A percentile compares a stretch with the other conserved stretches of the same genome.
Evolutionary conservation across 1,284 basidiomycete species (phyloP).

Genomic region (Veloporphyrellus conicus): DNA sequence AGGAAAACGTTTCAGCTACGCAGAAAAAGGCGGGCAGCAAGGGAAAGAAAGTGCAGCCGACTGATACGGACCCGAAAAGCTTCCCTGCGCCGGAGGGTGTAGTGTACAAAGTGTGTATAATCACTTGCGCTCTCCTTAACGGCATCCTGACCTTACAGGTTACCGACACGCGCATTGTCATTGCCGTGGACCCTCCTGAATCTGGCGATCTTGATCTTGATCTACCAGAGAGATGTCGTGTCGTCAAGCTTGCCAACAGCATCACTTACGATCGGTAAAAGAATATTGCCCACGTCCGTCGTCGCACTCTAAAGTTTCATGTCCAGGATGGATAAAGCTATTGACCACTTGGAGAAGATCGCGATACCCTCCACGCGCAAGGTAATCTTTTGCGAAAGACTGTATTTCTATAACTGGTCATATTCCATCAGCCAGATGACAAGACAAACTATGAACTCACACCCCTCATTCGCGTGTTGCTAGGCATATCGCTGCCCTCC

Average conservation of each 20-base stretch:
- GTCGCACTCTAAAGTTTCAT: background rate
- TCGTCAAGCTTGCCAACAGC: conserved; percentile 88
- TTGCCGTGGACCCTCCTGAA: conserved; percentile 67
- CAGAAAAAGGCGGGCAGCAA: conserved; percentile 45
- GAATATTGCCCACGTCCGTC: background rate
- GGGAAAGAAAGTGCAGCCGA: conserved; percentile 40
- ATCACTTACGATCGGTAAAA: conserved; percentile 85
- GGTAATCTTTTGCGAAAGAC: conserved; percentile 7
- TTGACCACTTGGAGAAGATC: conserved; percentile 60
- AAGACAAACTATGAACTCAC: conserved; percentile 43
- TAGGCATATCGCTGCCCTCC: conserved; percentile 51
- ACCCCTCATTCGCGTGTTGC: conserved; percentile 58
- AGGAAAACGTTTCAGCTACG: conserved; percentile 54
- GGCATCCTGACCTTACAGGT: conserved; percentile 44
- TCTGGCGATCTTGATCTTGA: conserved; percentile 63
- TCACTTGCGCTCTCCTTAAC: background rate
- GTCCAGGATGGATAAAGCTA: conserved; percentile 77
- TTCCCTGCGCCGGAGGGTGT: conserved; percentile 63
- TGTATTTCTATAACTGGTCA: conserved; percentile 10
- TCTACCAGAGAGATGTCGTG: conserved; percentile 75
- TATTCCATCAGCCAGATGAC: conserved; percentile 32
- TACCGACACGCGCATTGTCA: conserved; percentile 69
- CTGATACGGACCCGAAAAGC: conserved; percentile 36
- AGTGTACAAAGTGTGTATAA: conserved; percentile 63
- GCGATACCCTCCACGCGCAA: conserved; percentile 31